Percentiles rank a stretch among this genome's conserved stretches.
phyloP scores from a whole-genome alignment of 208 protist genomes.

The Blechomonas ayalai region DNA sequence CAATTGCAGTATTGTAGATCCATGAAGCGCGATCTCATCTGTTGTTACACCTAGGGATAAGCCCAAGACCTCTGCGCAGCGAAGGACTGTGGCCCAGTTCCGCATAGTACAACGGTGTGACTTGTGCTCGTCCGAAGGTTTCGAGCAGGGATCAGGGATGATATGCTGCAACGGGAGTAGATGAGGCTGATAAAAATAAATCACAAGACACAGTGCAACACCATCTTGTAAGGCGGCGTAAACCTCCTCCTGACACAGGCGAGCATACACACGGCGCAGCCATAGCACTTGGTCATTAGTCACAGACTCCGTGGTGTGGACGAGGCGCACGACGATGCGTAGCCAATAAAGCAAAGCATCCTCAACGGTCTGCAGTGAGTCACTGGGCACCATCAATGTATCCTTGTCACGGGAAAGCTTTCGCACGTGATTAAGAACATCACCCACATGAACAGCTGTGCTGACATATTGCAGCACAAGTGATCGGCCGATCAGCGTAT shows the following conservation, averaged over 20 bases:
- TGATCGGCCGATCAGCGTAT: constrained; percentile 45
- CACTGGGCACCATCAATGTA: background rate
- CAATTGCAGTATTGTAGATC: constrained; percentile 39
- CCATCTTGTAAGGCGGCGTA: constrained; percentile 19
- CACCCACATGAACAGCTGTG: constrained; percentile 23
- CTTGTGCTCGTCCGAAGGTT: background rate
- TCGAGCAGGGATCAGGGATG: background rate
- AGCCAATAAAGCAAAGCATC: constrained; percentile 29
- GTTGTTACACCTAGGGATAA: constrained; percentile 29
- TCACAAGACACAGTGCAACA: constrained; percentile 24
- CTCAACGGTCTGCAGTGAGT: constrained; percentile 12
- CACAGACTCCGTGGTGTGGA: constrained; percentile 2
- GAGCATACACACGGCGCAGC: background rate
- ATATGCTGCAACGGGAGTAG: constrained; percentile 18
- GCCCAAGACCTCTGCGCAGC: constrained; percentile 19
- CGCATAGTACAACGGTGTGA: too few relatives aligned
- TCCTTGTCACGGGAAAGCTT: background rate
- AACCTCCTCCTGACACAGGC: background rate
- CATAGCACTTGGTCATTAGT: too few relatives aligned
- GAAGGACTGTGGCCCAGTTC: constrained; percentile 20
- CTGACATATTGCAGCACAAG: constrained; percentile 46
- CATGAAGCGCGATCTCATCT: constrained; percentile 43
- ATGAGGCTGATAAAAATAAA: constrained; percentile 57
- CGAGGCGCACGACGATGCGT: constrained; percentile 6
- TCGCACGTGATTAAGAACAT: constrained; percentile 30